These are phyloP conservation scores for Luffa aegyptiaca DNA, from an alignment of 306 rosid genomes.

Conservation along the genomic window DNA sequence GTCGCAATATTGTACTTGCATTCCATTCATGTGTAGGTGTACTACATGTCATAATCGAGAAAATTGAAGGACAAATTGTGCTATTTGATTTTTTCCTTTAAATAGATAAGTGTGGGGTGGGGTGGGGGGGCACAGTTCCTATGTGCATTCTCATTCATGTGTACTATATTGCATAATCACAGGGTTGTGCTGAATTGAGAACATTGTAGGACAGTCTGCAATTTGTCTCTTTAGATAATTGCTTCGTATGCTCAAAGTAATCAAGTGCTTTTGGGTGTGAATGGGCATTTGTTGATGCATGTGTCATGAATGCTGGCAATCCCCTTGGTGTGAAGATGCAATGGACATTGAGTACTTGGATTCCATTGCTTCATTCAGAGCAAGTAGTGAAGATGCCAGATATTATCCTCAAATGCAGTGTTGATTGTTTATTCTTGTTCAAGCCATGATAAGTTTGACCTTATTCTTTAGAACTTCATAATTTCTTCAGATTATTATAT, in stretches of 20 bases:
- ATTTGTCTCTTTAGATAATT: not conserved
- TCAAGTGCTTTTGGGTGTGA: not conserved
- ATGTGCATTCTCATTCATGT: not conserved
- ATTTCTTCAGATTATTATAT: not conserved
- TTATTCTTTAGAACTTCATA: not conserved
- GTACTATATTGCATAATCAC: not conserved
- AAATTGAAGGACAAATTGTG: not conserved
- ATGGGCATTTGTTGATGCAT: not conserved
- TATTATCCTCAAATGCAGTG: not conserved
- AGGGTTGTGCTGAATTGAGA: not conserved
- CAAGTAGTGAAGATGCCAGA: not conserved
- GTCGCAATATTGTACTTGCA: not conserved
- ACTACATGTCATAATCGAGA: not conserved
- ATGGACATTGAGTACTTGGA: not conserved
- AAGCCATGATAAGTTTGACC: not conserved
- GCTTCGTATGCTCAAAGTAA: not conserved
- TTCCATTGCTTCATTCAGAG: not conserved
- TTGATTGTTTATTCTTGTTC: not conserved
- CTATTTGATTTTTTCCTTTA: not conserved
- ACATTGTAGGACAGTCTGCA: not conserved
- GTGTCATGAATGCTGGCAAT: not conserved
- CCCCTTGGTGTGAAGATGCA: not conserved
- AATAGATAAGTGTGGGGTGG: not conserved
- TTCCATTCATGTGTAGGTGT: not conserved
- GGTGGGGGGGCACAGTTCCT: not conserved